Conservation (phyloP, 805 yeast species). For the Lipomyces sp. region DNA sequence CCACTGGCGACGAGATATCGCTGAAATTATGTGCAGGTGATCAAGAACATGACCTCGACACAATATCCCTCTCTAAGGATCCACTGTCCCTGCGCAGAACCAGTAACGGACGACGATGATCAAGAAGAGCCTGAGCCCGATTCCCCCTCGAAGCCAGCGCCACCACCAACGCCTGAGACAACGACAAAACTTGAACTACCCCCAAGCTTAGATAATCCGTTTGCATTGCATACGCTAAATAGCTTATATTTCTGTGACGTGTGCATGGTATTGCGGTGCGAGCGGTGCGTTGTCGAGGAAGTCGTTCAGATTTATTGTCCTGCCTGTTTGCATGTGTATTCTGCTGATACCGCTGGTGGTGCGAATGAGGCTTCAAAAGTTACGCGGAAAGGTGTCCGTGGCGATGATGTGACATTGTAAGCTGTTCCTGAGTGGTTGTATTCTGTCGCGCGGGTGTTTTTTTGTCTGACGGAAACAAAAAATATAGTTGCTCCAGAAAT, state of each 20-base stretch:
- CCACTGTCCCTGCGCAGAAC: conserved; percentile 38
- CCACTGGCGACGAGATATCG: background rate
- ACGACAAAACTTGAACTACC: conserved; percentile 35
- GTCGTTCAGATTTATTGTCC: conserved; percentile 47
- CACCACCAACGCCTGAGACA: background rate
- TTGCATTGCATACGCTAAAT: conserved; percentile 41
- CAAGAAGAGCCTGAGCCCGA: background rate
- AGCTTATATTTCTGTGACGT: conserved; percentile 46
- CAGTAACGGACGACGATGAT: conserved; percentile 24
- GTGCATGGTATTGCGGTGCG: conserved; percentile 48
- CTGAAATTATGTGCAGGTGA: background rate
- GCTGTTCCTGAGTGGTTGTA: background rate
- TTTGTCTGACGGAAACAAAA: background rate
- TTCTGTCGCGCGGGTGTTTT: background rate
- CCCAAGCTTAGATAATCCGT: conserved; percentile 34
- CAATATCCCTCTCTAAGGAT: conserved; percentile 25
- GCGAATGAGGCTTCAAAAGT: conserved; percentile 11
- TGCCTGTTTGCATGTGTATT: conserved; percentile 45
- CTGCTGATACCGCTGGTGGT: conserved; percentile 30
- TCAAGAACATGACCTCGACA: background rate
- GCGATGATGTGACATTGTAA: conserved; percentile 2
- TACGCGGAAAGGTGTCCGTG: conserved; percentile 1
- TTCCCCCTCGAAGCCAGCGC: background rate
- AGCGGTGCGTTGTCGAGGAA: conserved; percentile 46
- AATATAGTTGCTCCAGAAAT: conserved; percentile 43